Base-by-base conservation (phyloP, 495 filamentous ascomycete genomes). In the Neurospora pannonica region DNA sequence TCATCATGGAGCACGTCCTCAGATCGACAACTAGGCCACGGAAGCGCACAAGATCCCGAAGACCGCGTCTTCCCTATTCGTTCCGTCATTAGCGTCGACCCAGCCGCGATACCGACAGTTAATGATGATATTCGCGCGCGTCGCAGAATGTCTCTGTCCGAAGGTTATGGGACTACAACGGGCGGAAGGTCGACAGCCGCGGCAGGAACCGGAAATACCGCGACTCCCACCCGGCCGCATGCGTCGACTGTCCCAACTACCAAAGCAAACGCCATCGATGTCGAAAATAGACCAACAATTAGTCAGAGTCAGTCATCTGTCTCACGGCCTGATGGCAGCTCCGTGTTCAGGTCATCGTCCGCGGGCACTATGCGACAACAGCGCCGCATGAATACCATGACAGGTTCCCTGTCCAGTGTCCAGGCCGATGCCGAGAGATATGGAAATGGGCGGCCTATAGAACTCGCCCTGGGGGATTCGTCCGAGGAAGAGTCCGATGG, bases 1-100 rank as follows among this genome's bases (percentile, higher is more conserved):
- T 79, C 78, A 5, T 80, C 81, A 40, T 79, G 75, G 77, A 78
- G 78, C 71, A 62, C 74, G 10, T 74, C 74, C 21, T 74, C 76
- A 8, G 79, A 81, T 48, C 75, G 73, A 37, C 78, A 80, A 42
- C 75, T 77, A 37, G 76, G 78, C 71, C 73, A 81, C 36, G 71
- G 76, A 71, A 62, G 72, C 39, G 74, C 34, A 75, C 71, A 81
- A n/a, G 83, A 84, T 60, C 77, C 76, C 34, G 81, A 85, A 10
- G 92, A 95, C 77, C 87, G 92, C 36, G 91, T 97, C 28, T 97
- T 94, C 73, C 94, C 94, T 15, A 92, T 97, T n/a, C 88, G 92
- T 42, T 95, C 92, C 15, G 90, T 93, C 36, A 88, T 97, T 34
- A 92, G 90, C 11, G 90, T 97, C 37, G 90, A 92, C 75, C 87